Base-by-base conservation (phyloP, 495 filamentous ascomycete species). In the Penicillium herquei region DNA sequence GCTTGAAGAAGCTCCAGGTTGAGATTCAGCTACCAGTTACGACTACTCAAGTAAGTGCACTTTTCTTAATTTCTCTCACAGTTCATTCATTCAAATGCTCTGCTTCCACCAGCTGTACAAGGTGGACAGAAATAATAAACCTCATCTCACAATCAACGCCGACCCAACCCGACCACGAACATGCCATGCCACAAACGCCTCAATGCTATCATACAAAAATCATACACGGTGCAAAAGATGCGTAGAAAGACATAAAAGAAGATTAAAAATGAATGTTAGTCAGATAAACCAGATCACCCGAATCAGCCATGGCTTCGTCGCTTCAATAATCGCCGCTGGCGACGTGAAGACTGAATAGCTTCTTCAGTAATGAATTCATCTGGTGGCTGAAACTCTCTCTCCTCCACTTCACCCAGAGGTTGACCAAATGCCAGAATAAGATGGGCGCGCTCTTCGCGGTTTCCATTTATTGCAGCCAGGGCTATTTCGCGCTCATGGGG, bases 301-400 rank as follows among this genome's bases (percentile, higher is more conserved):
- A 51, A 14, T 40, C 17, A 13, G 34, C 33, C 65, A 37, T 61
- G 55, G 52, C 72, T 74, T 17, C 67, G 70, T 52, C 78, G 62
- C 50, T 71, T 80, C 52, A 74, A 57, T 8, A 70, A 53, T 17
- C 78, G 74, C 64, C 83, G 78, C 65, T 83, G 83, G 55, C 90
- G 75, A 43, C 82, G 88, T 53, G 81, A 84, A 8, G 82, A 78
- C 56, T 80, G 77, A 50, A 94, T 76, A 2, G 79, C 81, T 7
- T 93, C 89, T 31, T 80, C 73, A 7, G 89, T 88, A 14, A 87
- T 61, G 48, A 86, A 85, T 31, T 89, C 88, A 7, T 77, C 70
- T 0, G 94, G 90, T 48, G 96, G 74, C 45, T 80, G 74, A 63
- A 97, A 98, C 12, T 94, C 88, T 33, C 61, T 59, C 63, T 89